Evolutionary conservation across 2,329 filamentous ascomycete genomes (phyloP).

Genomic region (Sphaerulina vaccinii): DNA sequence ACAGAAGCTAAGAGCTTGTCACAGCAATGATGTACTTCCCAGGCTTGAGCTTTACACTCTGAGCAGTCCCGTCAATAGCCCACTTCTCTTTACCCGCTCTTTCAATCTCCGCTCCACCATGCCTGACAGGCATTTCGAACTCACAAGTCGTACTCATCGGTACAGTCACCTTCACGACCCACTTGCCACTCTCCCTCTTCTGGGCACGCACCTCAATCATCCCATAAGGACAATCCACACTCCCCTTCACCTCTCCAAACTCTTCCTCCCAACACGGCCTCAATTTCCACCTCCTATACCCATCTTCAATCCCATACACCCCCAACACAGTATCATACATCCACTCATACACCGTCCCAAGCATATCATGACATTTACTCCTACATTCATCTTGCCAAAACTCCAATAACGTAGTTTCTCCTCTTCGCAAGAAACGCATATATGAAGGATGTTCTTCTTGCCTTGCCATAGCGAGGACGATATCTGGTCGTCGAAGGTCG

Average conservation of each 20-base stretch:
- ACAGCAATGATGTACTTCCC: not conserved
- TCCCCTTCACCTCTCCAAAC: constrained; percentile 42
- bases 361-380: constrained; percentile 49
- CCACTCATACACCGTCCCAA: constrained; percentile 52
- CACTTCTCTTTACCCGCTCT: not conserved
- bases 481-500: constrained; percentile 42
- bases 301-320: constrained; percentile 39
- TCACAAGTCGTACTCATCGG: constrained; percentile 2
- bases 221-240: constrained; percentile 43
- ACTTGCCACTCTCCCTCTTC: not conserved
- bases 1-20: no score
- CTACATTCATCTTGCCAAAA: constrained; percentile 49
- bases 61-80: not conserved
- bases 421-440: constrained; percentile 49
- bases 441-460: constrained; percentile 51
- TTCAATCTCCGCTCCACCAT: not conserved
- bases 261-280: constrained; percentile 43
- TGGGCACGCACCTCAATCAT: constrained; percentile 32
- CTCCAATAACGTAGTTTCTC: constrained; percentile 47
- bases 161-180: not conserved
- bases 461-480: constrained; percentile 46
- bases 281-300: constrained; percentile 44
- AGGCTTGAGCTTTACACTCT: not conserved
- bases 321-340: constrained; percentile 47
- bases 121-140: not conserved